Conservation (phyloP, 2,329 filamentous ascomycete species). For the Sodiomyces alkalinus region DNA sequence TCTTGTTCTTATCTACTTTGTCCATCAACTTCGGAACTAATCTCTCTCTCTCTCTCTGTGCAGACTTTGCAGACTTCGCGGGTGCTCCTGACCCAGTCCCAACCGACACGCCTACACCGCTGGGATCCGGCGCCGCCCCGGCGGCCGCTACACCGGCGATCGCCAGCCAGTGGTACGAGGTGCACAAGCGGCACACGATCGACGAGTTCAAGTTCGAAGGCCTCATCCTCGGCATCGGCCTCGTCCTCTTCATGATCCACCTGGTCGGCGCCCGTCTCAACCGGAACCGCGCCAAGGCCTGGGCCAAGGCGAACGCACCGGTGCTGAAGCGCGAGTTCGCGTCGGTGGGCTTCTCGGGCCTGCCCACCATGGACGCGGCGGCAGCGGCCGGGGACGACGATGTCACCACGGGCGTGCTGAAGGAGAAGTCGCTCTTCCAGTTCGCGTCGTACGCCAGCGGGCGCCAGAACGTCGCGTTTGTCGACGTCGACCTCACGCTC, state of each 20-base stretch:
- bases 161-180: conserved; percentile 91
- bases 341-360: conserved; percentile 62
- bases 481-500: conserved; percentile 71
- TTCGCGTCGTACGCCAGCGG: conserved; percentile 81
- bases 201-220: conserved; percentile 82
- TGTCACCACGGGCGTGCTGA: conserved; percentile 38
- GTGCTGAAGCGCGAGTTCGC: conserved; percentile 70
- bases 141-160: conserved; percentile 39
- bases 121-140: conserved; percentile 25
- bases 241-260: conserved; percentile 63
- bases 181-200: conserved; percentile 78
- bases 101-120: conserved; percentile 29
- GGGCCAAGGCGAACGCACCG: conserved; percentile 62
- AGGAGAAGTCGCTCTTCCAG: conserved; percentile 78
- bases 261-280: conserved; percentile 70
- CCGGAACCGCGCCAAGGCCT: conserved; percentile 62
- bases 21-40: too few relatives aligned
- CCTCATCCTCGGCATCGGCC: conserved; percentile 60
- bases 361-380: conserved; percentile 31
- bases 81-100: conserved; percentile 54
- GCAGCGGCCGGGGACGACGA: too few relatives aligned
- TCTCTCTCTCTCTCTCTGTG: too few relatives aligned
- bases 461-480: conserved; percentile 80
- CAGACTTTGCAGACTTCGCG: conserved; percentile 92
- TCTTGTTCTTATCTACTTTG: too few relatives aligned